Evolutionary conservation across 495 filamentous ascomycete species (phyloP), one percentile per base, ranked within the genome.

Genomic region (Schizothecium vesticola): DNA sequence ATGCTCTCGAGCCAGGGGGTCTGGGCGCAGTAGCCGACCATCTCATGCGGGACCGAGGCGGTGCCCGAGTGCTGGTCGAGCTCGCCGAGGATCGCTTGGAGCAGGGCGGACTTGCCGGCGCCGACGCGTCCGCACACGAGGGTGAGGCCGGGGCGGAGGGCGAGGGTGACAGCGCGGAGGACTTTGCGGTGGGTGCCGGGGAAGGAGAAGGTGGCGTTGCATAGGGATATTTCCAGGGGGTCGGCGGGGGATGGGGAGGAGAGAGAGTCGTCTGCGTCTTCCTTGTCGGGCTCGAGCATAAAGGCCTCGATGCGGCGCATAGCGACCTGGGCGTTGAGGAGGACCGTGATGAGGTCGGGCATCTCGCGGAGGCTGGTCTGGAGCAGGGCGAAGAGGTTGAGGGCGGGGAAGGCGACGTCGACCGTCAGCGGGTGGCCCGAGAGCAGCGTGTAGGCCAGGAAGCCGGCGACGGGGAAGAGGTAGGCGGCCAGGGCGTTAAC

Each of bases 1-100:
- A 94, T 94, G 72, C 90, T 94, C 74, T 95, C 91, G 8, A 96
- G 82, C 92, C 92, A 96, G n/a, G 92, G 90, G 4, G 87, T 90
- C 71, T 96, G 92, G 3, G 88, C 87, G 74, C 91, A 94, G 78
- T 94, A 96, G 11, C 89, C 92, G 1, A 94, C 80, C 80, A 89
- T 89, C 62, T 90, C 88, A 25, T 85, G 86, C 3, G 91, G 87
- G 19, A 88, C 77, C 11, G 80, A 75, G 24, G 84, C 83, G 8
- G 85, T 80, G 9, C 92, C 92, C 13, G 76, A 74, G 19, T 84
- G 74, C 70, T 83, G 83, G 71, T 96, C 90, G 16, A 96, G 80
- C 72, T 96, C 92, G 0, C 92, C 92, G 5, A 96, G 81, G 3
- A 94, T 77, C 19, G 90, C 89, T 76, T 93, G 89, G 13, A 96